Evolutionary conservation across 352 stramenopile genomes (phyloP).

Genomic region (Globisporangium cederbergense): DNA sequence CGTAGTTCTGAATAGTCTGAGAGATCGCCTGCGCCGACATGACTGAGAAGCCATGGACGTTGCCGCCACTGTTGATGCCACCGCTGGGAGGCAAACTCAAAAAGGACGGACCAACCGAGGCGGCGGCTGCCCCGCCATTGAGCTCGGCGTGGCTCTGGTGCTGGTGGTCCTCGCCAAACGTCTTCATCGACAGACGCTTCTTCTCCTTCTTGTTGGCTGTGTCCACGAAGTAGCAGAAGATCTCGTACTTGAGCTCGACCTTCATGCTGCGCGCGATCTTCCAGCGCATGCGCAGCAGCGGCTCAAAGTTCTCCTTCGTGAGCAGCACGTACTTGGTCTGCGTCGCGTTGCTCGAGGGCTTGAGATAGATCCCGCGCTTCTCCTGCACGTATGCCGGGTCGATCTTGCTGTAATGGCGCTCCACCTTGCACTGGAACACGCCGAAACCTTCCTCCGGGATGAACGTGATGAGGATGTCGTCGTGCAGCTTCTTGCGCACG

Average conservation of each 20-base stretch:
- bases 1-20: conserved; percentile 38
- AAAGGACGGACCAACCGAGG: background rate
- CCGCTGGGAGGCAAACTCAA: conserved; percentile 6
- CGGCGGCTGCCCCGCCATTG: conserved; percentile 5
- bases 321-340: conserved; percentile 78
- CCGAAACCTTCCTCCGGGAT: conserved; percentile 69
- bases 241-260: conserved; percentile 76
- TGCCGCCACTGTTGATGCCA: conserved; percentile 18
- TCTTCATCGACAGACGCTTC: conserved; percentile 60
- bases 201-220: conserved; percentile 59
- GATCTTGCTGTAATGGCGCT: conserved; percentile 67
- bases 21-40: conserved; percentile 15
- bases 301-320: conserved; percentile 72
- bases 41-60: conserved; percentile 29
- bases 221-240: conserved; percentile 82
- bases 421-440: conserved; percentile 75
- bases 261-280: conserved; percentile 80
- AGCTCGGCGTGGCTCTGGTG: conserved; percentile 18
- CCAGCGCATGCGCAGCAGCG: conserved; percentile 63
- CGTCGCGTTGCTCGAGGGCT: conserved; percentile 68
- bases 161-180: conserved; percentile 37
- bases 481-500: conserved; percentile 77
- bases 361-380: conserved; percentile 68
- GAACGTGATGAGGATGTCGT: conserved; percentile 67
- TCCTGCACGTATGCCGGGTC: conserved; percentile 59